A percentile compares a stretch with the other conserved stretches of the same genome.
Conservation (phyloP, 1,139 yeast species). For the Sugiyamaella neomexicana region DNA sequence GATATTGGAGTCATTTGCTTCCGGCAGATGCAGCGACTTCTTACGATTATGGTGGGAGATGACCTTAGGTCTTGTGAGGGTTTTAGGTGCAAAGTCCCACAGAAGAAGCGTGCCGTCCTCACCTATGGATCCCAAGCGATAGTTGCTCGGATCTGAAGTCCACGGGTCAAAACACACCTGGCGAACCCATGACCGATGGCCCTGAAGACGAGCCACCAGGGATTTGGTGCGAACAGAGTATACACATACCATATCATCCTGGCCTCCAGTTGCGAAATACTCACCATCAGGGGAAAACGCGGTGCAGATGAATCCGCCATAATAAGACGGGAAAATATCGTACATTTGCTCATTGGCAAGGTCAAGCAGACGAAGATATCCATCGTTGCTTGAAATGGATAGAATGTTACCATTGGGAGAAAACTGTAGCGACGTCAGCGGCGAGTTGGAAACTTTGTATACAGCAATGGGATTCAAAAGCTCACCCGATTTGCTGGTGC, state of each 20-base stretch:
- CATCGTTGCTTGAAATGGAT: constrained; percentile 66
- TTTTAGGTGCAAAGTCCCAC: constrained; percentile 73
- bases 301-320: constrained; percentile 61
- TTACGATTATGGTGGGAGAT: constrained; percentile 15
- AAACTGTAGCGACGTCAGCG: constrained; percentile 52
- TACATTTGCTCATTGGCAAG: constrained; percentile 49
- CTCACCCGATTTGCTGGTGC: constrained; percentile 9
- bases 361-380: constrained; percentile 61
- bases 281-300: constrained; percentile 66
- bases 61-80: constrained; percentile 43
- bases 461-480: constrained; percentile 54
- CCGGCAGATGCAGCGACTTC: constrained; percentile 13
- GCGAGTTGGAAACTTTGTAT: constrained; percentile 58
- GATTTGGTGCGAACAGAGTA: constrained; percentile 36
- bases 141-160: constrained; percentile 42
- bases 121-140: constrained; percentile 66
- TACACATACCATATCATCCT: constrained; percentile 44
- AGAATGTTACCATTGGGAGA: constrained; percentile 48
- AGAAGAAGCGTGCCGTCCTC: constrained; percentile 66
- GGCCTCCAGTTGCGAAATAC: constrained; percentile 56
- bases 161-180: constrained; percentile 49
- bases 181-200: constrained; percentile 66
- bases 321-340: constrained; percentile 66
- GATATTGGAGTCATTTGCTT: constrained; percentile 1
- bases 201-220: constrained; percentile 51